phyloP scores from a whole-genome alignment of 2,329 filamentous ascomycete genomes.

The Fusarium algeriense region DNA sequence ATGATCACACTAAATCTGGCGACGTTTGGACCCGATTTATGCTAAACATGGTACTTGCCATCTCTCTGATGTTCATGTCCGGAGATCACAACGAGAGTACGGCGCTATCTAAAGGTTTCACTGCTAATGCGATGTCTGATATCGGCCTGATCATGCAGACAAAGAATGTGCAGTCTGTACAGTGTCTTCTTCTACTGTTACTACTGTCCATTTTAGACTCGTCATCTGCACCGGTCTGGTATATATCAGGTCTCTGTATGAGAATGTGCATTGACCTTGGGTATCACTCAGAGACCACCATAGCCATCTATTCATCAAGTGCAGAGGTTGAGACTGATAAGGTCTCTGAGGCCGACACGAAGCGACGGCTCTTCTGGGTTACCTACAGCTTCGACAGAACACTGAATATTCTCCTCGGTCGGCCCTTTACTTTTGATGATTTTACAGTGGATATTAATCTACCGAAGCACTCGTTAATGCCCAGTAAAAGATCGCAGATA shows the following conservation, averaged over 20 bases:
- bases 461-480: not conserved
- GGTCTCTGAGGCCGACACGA: not conserved
- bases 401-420: conserved; percentile 8
- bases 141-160: conserved; percentile 13
- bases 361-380: conserved; percentile 17
- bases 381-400: conserved; percentile 13
- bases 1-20: not conserved
- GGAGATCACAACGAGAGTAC: conserved; percentile 6
- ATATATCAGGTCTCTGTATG: conserved; percentile 22
- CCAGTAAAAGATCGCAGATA: not conserved
- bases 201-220: conserved; percentile 15
- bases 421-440: conserved; percentile 17
- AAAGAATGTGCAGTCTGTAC: conserved; percentile 12
- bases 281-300: conserved; percentile 15
- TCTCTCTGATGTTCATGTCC: conserved; percentile 9
- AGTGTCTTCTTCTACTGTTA: conserved; percentile 5
- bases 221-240: conserved; percentile 10
- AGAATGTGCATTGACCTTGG: conserved; percentile 21
- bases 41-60: conserved; percentile 22
- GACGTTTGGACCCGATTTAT: conserved; percentile 15
- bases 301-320: not conserved
- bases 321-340: rapidly evolving
- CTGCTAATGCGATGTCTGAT: conserved; percentile 12
- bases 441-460: not conserved
- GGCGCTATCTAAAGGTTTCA: not conserved